Base-by-base conservation (phyloP, 2,329 filamentous ascomycete genomes). In the Aquanectria penicillioides region DNA sequence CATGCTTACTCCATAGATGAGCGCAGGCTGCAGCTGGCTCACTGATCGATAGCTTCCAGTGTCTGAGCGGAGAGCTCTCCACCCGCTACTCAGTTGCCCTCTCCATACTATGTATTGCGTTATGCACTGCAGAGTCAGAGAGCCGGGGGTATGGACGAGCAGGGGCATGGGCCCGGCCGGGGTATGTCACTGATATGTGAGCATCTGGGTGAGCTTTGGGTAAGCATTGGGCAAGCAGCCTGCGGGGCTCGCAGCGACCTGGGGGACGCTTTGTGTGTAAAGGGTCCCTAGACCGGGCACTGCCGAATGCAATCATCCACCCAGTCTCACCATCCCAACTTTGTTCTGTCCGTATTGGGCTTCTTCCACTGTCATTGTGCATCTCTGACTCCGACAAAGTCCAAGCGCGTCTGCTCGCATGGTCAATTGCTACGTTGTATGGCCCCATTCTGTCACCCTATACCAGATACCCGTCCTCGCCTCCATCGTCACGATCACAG, bases 261-360 rank as follows among this genome's bases (percentile, higher is more conserved):
- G 18, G 37, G 50, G 51, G 29, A 25, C 29, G 33, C 51, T 40
- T 20, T 41, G 36, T 28, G 36, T 47, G 40, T 18, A 15, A 17
- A 38, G 20, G 41, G 22, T 25, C 58, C 55, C 44, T 59, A 49
- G 47, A 37, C 59, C 59, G 43, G 58, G 25, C 48, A 22, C 29
- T 53, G 43, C 48, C 54, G 48, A 48, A 15, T 57, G 37, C 29
- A 37, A 53, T 57, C 55, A 25, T 57, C 52, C 31, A 36, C 22
- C 25, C 18, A 23, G 40, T 57, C 47, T 52, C 48, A 51, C 33
- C 54, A 56, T 34, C 22, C 17, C 29, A 37, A 36, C 44, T 29
- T 22, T 44, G 46, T 36, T 50, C 15, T 17, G 17, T 15, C n/a
- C n/a, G n/a, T n/a, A n/a, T n/a, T n/a, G n/a, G n/a, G n/a, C n/a